Evolutionary conservation across 2,329 filamentous ascomycete species (phyloP), one percentile per base, ranked within the genome.

Genomic region (Alternaria metachromatica): DNA sequence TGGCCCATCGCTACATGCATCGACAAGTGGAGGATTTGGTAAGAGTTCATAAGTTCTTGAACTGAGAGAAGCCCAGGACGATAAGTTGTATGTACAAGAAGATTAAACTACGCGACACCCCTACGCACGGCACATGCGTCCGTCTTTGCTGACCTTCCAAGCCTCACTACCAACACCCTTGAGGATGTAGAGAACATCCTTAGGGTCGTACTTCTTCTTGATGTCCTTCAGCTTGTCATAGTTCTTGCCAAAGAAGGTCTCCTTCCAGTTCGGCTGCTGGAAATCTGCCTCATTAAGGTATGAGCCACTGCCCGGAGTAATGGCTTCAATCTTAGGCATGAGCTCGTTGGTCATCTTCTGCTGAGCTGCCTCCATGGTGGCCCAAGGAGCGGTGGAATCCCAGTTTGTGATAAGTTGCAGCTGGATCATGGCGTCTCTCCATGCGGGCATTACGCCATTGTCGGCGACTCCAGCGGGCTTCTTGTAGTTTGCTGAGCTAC

Each of bases 261-360:
- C 33, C 55, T 74, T 56, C 71, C 71, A 78, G 51, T 72, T 69
- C 6, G 62, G 59, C 50, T 74, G 65, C 13, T 66, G 62, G 57
- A 72, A 71, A 51, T 77, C 70, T 5, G 72, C 74, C 55, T 78
- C 76, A 55, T 74, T 78, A 45, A 77, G 59, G 53, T 78, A 78
- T 3, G 73, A 60, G 4, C 71, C 76, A 28, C 67, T 70, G n/a
- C 62, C 70, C 4, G 66, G 66, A 9, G 69, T 72, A 11, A 71
- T 37, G 18, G 61, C 64, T 45, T 73, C 65, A 21, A 76, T 59
- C 60, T 69, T 67, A 9, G 74, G 73, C 64, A 76, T 70, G 5
- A 76, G 23, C 6, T 70, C 66, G 23, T 72, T 63, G n/a, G 66
- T 72, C 65, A 72, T 69, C 58, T 46, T 60, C 25, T 58, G 23